Evolutionary conservation across 345 rosid species (phyloP), one percentile per base, ranked within the genome.

Genomic region (Microthlaspi erraticum): DNA sequence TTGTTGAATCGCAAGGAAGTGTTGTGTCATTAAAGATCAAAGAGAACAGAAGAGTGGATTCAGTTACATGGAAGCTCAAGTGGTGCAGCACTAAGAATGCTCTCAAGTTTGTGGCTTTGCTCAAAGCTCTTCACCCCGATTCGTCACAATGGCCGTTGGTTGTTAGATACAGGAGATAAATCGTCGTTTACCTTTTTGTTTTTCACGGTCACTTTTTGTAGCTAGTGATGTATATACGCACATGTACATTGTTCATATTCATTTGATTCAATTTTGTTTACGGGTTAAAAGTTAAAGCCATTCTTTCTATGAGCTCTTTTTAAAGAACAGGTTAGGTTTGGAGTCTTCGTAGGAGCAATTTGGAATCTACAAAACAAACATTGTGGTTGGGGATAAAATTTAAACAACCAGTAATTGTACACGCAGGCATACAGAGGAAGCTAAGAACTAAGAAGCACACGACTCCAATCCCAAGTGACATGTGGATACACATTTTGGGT

Each of bases 51-150:
- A 42, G 19, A 20, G 56, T 41, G 18, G 33, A 32, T 39, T 48
- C 48, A 5, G 55, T 66, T 19, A 17, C 37, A 43, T 74, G 73
- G 78, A 60, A 43, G 73, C 56, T 74, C 10, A 67, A 74, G 42
- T 74, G 68, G 68, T 67, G 56, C 50, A 60, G 37, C 73, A 18
- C 5, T 33, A 63, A 67, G 50, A 52, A 44, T 37, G 33, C 68
- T 14, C 57, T 66, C 42, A 74, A 74, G 68, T 74, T 74, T 74
- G 78, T 67, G 49, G 7, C 73, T 23, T 54, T 67, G 52, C 36
- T 74, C 8, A 74, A 60, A 52, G 68, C 78, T 60, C 68, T 74
- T 60, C 78, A 60, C 26, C 57, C 53, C 39, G 19, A 57, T 65
- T 64, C 77, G 10, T 31, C 17, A 41, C 42, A 39, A 10, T 65